Base-by-base conservation (phyloP, 2,329 filamentous ascomycete species). In the Claviceps citrina region DNA sequence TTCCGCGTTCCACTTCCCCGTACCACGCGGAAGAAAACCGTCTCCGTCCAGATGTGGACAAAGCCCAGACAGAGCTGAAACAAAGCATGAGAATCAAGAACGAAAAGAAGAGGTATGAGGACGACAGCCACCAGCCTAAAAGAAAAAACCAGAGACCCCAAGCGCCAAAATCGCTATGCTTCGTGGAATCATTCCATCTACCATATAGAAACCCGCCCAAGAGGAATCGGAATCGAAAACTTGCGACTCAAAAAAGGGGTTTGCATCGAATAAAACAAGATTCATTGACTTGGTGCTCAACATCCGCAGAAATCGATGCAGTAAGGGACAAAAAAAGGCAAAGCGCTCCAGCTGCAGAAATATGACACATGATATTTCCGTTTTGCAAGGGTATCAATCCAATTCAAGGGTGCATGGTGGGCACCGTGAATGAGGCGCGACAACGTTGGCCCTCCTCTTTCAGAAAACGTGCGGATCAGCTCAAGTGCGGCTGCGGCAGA, bases 401-500 rank as follows among this genome's bases (percentile, higher is more conserved):
- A 40, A 24, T 25, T 7, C 13, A 25, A 25, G 30, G 40, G 39
- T 36, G 39, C 36, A 39, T 36, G 27, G 19, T n/a, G 26, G 15
- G 26, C 13, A 28, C 32, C 20, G 18, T 15, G 16, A 18, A 6
- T 12, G 12, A 19, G n/a, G 8, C 10, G 12, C 25, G 15, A 26
- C 12, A 25, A 10, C 5, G 22, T 33, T 20, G 9, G n/a, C 19
- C 32, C 20, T 28, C 25, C 15, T 15, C 12, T 16, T 9, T 9
- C 39, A 46, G 41, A 25, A 39, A 36, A n/a, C 27, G 32, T n/a
- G 18, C 26, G 5, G 6, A 44, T 47, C 54, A 73, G 27, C 67
- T 68, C 43, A 73, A 54, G 66, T 66, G 36, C 69, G 66, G 31
- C 69, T 69, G 47, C 65, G 72, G 46, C 70, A 67, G 28, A 76